A percentile compares a stretch with the other conserved stretches of the same genome.
Evolutionary conservation across 108 stramenopile species (phyloP).

Genomic region (Chaetoceros tenuissimus): DNA sequence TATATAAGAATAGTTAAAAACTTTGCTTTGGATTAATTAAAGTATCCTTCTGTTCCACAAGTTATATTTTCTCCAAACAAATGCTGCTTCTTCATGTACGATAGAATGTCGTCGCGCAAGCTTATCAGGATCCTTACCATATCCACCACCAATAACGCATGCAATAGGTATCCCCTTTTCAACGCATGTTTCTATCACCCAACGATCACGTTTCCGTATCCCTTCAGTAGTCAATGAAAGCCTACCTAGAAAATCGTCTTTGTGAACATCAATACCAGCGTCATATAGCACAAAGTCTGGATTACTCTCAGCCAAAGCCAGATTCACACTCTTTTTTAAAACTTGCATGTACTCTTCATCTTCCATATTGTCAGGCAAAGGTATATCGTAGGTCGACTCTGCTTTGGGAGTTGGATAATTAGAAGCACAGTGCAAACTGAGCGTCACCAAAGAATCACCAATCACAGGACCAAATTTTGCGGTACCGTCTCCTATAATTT

Average conservation of each 20-base stretch:
- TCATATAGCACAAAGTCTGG: constrained; percentile 77
- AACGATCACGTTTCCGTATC: constrained; percentile 48
- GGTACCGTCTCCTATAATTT: constrained; percentile 57
- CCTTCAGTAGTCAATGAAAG: constrained; percentile 50
- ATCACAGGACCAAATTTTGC: constrained; percentile 23
- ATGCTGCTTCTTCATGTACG: constrained; percentile 57
- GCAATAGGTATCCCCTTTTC: constrained; percentile 48
- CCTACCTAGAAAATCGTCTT: constrained; percentile 56
- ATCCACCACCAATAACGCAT: constrained; percentile 71
- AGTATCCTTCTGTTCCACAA: constrained; percentile 40
- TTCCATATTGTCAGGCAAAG: constrained; percentile 33
- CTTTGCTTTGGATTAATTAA: too few species aligned
- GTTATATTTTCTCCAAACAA: constrained; percentile 56
- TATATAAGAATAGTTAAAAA: too few species aligned
- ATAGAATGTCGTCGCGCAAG: constrained; percentile 61
- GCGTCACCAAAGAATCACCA: constrained; percentile 34
- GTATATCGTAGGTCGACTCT: constrained; percentile 53
- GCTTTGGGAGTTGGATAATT: constrained; percentile 68
- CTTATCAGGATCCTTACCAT: constrained; percentile 45
- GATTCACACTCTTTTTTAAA: constrained; percentile 28
- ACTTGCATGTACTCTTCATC: constrained; percentile 51
- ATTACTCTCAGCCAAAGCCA: constrained; percentile 31
- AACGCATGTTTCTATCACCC: constrained; percentile 46
- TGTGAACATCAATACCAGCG: constrained; percentile 73
- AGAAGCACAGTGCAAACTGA: constrained; percentile 58